These are phyloP conservation scores for Erythrobasidium hasegawianum DNA, from an alignment of 1,284 basidiomycete genomes.

Conservation along the genomic window DNA sequence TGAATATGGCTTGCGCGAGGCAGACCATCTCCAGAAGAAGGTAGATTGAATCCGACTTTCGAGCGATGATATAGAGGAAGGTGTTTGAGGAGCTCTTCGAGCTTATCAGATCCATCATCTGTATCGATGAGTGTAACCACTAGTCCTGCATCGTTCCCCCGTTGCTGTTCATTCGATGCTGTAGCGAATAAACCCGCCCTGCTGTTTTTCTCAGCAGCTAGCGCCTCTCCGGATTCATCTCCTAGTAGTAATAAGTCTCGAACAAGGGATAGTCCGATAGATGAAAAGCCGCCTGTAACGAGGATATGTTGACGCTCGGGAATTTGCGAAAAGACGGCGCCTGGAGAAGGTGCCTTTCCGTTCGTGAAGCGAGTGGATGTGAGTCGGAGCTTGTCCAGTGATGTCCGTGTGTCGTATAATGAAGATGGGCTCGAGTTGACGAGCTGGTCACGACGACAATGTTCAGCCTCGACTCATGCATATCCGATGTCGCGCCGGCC, in stretches of 20 bases:
- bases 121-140: constrained; percentile 36
- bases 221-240: constrained; percentile 15
- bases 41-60: constrained; percentile 26
- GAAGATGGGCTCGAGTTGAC: constrained; percentile 36
- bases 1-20: not conserved
- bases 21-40: not conserved
- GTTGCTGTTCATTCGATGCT: constrained; percentile 7
- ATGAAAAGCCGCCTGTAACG: constrained; percentile 44
- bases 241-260: constrained; percentile 40
- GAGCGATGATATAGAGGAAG: constrained; percentile 39
- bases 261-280: constrained; percentile 41
- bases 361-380: constrained; percentile 39
- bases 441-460: no score
- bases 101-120: constrained; percentile 38
- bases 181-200: constrained; percentile 1
- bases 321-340: constrained; percentile 16
- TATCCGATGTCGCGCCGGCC: not conserved
- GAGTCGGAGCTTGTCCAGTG: constrained; percentile 40
- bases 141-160: constrained; percentile 9
- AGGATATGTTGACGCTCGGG: constrained; percentile 41
- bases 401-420: constrained; percentile 39
- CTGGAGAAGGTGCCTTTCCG: constrained; percentile 19
- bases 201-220: not conserved
- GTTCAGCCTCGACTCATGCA: no score
- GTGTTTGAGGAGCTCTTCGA: constrained; percentile 43